Evolutionary conservation across 495 filamentous ascomycete genomes (phyloP).

Genomic region (Xylaria venustula): DNA sequence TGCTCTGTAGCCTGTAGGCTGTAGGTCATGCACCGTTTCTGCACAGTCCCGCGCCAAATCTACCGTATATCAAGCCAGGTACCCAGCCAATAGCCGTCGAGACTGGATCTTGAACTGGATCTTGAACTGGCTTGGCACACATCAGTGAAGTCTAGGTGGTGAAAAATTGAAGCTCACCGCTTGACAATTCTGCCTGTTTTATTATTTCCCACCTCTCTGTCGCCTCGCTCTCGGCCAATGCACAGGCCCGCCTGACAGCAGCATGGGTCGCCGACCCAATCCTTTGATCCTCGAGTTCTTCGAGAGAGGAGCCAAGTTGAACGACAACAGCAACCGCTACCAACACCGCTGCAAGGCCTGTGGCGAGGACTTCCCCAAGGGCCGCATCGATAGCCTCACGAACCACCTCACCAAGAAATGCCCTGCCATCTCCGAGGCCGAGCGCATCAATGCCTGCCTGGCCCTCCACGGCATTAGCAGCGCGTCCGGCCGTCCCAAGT

Average conservation of each 20-base stretch:
- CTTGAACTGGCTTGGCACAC: too few species aligned
- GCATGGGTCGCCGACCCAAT: constrained; percentile 80
- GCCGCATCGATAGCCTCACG: constrained; percentile 74
- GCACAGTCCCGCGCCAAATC: too few species aligned
- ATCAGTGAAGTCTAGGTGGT: constrained; percentile 9
- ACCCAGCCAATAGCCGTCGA: too few species aligned
- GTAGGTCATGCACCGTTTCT: too few species aligned
- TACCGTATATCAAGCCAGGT: too few species aligned
- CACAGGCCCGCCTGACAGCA: constrained; percentile 6
- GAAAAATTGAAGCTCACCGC: constrained; percentile 27
- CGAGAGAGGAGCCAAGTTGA: constrained; percentile 74
- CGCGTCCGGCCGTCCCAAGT: constrained; percentile 37
- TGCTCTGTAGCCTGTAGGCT: too few species aligned
- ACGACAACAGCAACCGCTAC: constrained; percentile 83
- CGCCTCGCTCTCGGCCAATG: constrained; percentile 11
- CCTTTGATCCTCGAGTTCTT: constrained; percentile 81
- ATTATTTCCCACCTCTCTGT: constrained; percentile 15
- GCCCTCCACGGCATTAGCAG: constrained; percentile 40
- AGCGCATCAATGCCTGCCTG: constrained; percentile 64
- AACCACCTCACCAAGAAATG: constrained; percentile 81
- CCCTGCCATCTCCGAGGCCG: constrained; percentile 64
- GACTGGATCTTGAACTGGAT: too few species aligned
- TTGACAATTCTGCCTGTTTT: constrained; percentile 31
- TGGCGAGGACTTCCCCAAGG: constrained; percentile 81
- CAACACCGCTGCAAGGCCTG: constrained; percentile 84